Base-by-base conservation (phyloP, 2,329 filamentous ascomycete species). In the Aspergillus quadricinctus region DNA sequence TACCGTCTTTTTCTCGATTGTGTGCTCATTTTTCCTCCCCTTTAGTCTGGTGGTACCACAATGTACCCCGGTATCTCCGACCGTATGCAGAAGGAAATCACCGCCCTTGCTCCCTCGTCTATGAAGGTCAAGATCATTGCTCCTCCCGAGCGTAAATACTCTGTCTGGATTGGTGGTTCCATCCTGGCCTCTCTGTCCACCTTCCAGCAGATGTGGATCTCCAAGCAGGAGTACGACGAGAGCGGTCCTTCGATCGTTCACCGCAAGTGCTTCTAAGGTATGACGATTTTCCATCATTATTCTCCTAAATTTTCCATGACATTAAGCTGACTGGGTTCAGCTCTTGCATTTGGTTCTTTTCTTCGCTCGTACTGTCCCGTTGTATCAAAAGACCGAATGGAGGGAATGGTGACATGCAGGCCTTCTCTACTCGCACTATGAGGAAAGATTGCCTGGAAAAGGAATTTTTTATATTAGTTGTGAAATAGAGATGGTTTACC, bases 171-270 rank as follows among this genome's bases (percentile, higher is more conserved):
- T 80, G 94, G 94, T 94, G 94, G 94, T 87, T 99, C 94, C 80
- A 99, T 99, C 83, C 83, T 99, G 76, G 94, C 94, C 72, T 99
- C 94, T 66, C 90, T 99, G 74, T 99, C 94, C 71, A 99, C 94
- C 81, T 99, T 99, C 93, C 94, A 99, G 87, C 94, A 99, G 85
- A 99, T 99, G 94, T 99, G 94, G 94, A 97, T 99, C 88, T 99
- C 94, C 74, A 99, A 99, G 92, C 94, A 99, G 85, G 93, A 97
- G 86, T 97, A 97, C 88, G 94, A 99, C 85, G 94, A 97, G 91
- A 94, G 89, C 80, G 93, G 93, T 83, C 94, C 93, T 73, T 97
- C 92, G 76, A 97, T 97, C 77, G 93, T 97, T 75, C 93, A 97
- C 89, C 90, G 92, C 88, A 97, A 97, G 91, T 97, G 93, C 90